Conservation (phyloP, 306 rosid genomes). For the Psophocarpus tetragonolobus region DNA sequence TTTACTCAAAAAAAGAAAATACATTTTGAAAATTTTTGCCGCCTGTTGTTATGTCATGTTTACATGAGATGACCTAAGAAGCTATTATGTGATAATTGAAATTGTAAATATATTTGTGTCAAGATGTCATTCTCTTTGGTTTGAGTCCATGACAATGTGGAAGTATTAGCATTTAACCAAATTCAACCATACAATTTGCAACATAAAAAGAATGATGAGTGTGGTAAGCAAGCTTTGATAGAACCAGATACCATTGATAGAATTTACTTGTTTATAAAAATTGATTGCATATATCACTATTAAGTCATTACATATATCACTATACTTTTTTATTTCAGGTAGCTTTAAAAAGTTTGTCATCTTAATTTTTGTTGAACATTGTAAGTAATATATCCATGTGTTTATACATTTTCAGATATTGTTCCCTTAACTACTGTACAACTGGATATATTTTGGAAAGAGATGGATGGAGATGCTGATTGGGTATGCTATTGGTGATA, state of each 20-base stretch:
- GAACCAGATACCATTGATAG: background rate
- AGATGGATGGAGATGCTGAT: slow-evolving; percentile 84
- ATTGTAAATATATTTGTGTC: background rate
- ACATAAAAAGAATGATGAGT: background rate
- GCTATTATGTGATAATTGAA: background rate
- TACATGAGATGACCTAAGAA: background rate
- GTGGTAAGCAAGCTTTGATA: slow-evolving; percentile 3
- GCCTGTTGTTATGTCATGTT: background rate
- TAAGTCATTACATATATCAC: no score
- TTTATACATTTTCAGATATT: slow-evolving; percentile 59
- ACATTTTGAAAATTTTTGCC: slow-evolving; percentile 3
- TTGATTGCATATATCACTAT: slow-evolving; percentile 18
- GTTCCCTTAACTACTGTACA: slow-evolving; percentile 74
- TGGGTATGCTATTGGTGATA: slow-evolving; percentile 77
- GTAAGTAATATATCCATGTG: slow-evolving; percentile 33
- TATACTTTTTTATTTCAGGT: background rate
- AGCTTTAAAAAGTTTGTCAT: slow-evolving; percentile 10
- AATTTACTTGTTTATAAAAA: slow-evolving; percentile 7
- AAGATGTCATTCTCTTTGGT: background rate
- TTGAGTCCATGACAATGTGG: background rate
- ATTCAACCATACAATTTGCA: slow-evolving; percentile 10
- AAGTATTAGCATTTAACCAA: background rate
- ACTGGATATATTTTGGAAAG: slow-evolving; percentile 94
- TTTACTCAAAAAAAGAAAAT: no score
- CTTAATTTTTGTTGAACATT: slow-evolving; percentile 13